A percentile compares a stretch with the other conserved stretches of the same genome.
phyloP scores from a whole-genome alignment of 192 early-diverging fungal genomes.

The Backusella westeae region DNA sequence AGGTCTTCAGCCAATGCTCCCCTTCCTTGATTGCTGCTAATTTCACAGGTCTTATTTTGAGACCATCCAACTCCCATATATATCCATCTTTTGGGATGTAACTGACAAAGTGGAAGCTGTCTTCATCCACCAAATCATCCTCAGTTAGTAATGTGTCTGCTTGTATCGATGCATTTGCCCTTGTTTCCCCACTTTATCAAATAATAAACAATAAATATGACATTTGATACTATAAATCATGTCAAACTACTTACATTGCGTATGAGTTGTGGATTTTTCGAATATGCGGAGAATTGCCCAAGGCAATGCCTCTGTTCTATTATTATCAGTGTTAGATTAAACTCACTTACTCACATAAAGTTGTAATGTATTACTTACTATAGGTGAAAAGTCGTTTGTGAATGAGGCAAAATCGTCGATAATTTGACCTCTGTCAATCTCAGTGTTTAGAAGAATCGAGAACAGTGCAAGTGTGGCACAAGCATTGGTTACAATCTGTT shows the following conservation, averaged over 20 bases:
- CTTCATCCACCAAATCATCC: not conserved
- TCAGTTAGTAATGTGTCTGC: not conserved
- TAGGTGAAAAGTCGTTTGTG: not conserved
- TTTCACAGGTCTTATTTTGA: not conserved
- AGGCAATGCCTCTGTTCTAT: not conserved
- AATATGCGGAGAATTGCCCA: not conserved
- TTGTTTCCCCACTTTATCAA: not conserved
- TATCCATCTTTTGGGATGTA: not conserved
- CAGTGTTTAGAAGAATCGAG: not conserved
- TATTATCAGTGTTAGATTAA: not conserved
- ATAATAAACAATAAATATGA: not conserved
- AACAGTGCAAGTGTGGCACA: not conserved
- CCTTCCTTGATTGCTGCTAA: not conserved
- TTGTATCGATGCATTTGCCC: not conserved
- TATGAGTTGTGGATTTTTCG: not conserved
- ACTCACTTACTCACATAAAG: not conserved
- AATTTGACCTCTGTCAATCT: not conserved
- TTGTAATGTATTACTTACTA: not conserved
- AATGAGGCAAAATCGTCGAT: not conserved
- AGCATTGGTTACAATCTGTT: not conserved
- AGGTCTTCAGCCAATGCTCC: not conserved
- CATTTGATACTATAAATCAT: not conserved
- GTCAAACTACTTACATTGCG: not conserved
- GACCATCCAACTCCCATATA: not conserved
- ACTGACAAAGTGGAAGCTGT: not conserved